Evolutionary conservation across 2,329 filamentous ascomycete genomes (phyloP), one percentile per base, ranked within the genome.

Genomic region (Calonectria naviculata): DNA sequence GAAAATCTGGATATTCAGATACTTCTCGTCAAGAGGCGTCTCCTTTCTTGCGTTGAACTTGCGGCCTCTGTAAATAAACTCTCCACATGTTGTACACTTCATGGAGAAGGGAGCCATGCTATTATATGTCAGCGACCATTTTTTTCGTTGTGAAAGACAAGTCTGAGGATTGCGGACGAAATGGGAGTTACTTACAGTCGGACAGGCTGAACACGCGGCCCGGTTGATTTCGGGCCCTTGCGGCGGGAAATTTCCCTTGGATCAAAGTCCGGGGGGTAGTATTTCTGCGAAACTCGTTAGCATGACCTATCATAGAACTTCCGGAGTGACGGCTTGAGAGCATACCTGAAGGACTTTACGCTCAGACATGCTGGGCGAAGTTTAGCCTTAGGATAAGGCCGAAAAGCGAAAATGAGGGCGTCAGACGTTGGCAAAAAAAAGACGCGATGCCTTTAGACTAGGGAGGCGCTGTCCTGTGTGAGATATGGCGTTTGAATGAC

Each of bases 11-110:
- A 98, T 97, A 61, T 90, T 90, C 56, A 98, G 91, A 85, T 99
- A 99, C 76, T 93, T 94, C 78, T 98, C 94, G 24, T 97, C 93
- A 0, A 91, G 91, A 0, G 94, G 95, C 0, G 94, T 98, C 80
- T 98, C 95, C 80, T 99, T 99, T 41, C 94, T 90, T 3, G 95
- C 93, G 84, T 98, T 98, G 89, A 98, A 98, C 80, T 98, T 98
- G 71, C 95, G 91, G 0, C 95, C 95, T 78, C 95, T 94, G 87
- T 97, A 96, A 80, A 97, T 97, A 85, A 93, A 98, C 84, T 97
- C 94, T 71, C 86, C 87, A 71, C 87, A 89, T 1, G 83, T 83
- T 3, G 83, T 84, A 75, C 86, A 88, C 41, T 84, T 84, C 81
- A 84, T 83, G 2, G 79, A 80, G 65, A 84, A 85, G 1, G 82